Base-by-base conservation (phyloP, 106 monocot species). In the Dendrobium catenatum region DNA sequence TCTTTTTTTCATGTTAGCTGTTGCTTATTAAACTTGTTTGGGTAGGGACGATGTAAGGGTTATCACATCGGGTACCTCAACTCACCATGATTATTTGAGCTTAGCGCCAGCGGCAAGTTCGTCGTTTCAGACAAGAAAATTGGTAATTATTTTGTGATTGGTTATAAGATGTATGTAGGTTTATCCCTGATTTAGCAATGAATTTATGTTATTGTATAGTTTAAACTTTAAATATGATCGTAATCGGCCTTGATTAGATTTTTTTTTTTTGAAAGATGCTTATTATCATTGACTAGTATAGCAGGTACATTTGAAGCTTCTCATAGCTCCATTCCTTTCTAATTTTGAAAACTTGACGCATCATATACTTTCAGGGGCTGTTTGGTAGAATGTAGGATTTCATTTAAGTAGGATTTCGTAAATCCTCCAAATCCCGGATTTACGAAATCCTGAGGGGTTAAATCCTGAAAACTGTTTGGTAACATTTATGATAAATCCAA, bases 21-120 rank as follows among this genome's bases (percentile, higher is more conserved):
- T 0, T 68, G 42, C 9, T 31, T 54, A 37, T 49, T 75, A 9
- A 43, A 9, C 74, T 55, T 40, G 13, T 11, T 68, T 68, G 46
- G 75, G 18, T 80, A 84, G 84, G 84, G 84, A 84, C 49, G 75
- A 68, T 17, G 61, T 18, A 61, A 7, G 11, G 20, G 0, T 49
- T 8, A 54, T 6, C 49, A 18, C 26, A 22, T 66, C 66, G 15
- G 49, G 75, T 19, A 31, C 49, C n/a, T 76, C 66, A 41, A 20
- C 7, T 26, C 68, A 20, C 24, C 20, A 68, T 77, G 19, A 20
- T 41, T 41, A 55, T 67, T 64, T 41, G 40, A 51, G 26, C 29
- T 76, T 54, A 29, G 80, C 64, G 16, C 49, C 61, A 44, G 41
- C 27, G 29, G 79, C 79, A 56, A 75, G 61, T 75, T 66, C 26